Base-by-base conservation (phyloP, 2,329 filamentous ascomycete species). In the Monosporascus ibericus region DNA sequence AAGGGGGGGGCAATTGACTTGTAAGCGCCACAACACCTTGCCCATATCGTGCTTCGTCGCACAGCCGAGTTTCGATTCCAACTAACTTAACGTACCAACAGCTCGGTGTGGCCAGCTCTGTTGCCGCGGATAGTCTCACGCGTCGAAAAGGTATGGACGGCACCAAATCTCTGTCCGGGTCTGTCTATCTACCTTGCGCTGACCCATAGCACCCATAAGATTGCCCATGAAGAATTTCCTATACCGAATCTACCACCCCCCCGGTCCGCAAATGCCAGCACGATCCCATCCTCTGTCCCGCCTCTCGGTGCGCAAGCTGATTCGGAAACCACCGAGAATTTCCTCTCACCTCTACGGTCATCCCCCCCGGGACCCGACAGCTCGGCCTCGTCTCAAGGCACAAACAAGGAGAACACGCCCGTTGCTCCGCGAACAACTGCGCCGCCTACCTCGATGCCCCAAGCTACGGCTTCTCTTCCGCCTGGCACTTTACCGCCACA, bases 151-250 rank as follows among this genome's bases (percentile, higher is more conserved):
- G 79, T 80, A 62, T 52, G 65, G 44, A 34, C 14, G 30, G 30
- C 30, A 14, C 30, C 5, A 34, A 34, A 14, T 34, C 30, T 14
- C 9, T 68, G 60, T 50, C 42, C 48, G 68, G 52, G 37, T 44
- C 48, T 37, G 37, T 44, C 48, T 37, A 22, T 49, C 18, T n/a
- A 30, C 37, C 48, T 24, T 46, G 42, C 30, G 51, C 25, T 37
- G 36, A 27, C 54, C 55, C 11, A 42, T 30, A 36, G 37, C 39
- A 38, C 3, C 47, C 48, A 52, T 50, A 54, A 95, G 89, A 92
- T 91, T 60, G 81, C 88, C 40, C 80, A 82, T 68, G 78, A 84
- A 65, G 85, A 86, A 49, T 96, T 95, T 62, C 84, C 88, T 42
- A 85, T 87, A 60, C 88, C 88, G 11, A 76, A 74, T 50, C 70